Conservation (phyloP, 352 stramenopile genomes). For the Globisporangium solare region DNA sequence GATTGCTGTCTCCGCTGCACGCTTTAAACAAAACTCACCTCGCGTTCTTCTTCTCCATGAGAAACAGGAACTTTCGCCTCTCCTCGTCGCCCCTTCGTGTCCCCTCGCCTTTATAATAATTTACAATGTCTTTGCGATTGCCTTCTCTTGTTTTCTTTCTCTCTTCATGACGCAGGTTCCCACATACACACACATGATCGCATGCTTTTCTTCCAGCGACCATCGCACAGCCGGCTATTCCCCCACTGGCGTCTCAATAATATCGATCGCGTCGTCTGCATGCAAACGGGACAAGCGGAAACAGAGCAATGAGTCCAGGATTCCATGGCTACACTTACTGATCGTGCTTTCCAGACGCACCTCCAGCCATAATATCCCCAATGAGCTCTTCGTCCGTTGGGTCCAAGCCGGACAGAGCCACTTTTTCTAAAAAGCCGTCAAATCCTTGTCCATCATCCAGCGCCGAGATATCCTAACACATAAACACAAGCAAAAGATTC, state of each 20-base stretch:
- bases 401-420: conserved; percentile 51
- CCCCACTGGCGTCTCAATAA: conserved; percentile 15
- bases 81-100: neutral
- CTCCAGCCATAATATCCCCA: conserved; percentile 17
- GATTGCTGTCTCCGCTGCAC: too few species aligned
- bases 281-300: neutral
- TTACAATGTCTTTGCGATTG: conserved; percentile 6
- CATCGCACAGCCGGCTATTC: neutral
- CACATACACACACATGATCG: neutral
- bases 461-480: conserved; percentile 34
- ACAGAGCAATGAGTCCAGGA: neutral
- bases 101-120: conserved; percentile 12
- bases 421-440: conserved; percentile 59
- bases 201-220: too few species aligned
- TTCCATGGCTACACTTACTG: too few species aligned
- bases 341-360: too few species aligned
- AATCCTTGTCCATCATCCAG: conserved; percentile 60
- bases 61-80: neutral
- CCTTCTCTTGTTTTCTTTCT: neutral
- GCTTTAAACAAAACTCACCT: too few species aligned
- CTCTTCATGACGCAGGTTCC: neutral
- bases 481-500: neutral
- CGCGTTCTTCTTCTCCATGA: neutral
- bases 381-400: conserved; percentile 55
- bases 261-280: conserved; percentile 18